Evolutionary conservation across 2,329 filamentous ascomycete genomes (phyloP), one percentile per base, ranked within the genome.

Genomic region (Didymella pomorum): DNA sequence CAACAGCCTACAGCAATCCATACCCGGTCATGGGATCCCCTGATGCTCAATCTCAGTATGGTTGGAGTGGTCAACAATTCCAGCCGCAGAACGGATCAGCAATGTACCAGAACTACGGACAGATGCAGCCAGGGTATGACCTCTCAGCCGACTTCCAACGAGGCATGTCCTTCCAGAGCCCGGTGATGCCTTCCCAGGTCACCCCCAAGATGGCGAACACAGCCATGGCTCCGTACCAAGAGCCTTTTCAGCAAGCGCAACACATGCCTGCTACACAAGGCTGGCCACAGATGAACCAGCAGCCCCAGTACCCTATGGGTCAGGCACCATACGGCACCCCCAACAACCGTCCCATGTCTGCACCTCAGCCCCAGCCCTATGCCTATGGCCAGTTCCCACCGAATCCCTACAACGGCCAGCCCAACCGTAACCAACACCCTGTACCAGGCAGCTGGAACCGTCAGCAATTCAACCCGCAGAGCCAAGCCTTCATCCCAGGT

Each of bases 391-490:
- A 96, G 71, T 83, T 94, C 45, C 90, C 91, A 4, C 86, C 83
- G 62, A 82, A 84, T 50, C 88, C 88, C 47, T 87, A 74, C 57
- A 75, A 72, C 21, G 71, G 70, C 16, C 73, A 91, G 25, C 84
- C 90, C 61, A 90, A 90, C 68, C 86, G 88, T 9, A 88, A 90
- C 57, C 89, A 93, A 71, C 92, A 97, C 73, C 91, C 92, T 6
- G 87, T 96, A 56, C 91, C 92, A 14, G 92, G 92, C 33, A 95
- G 89, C 77, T 96, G 87, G 73, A 92, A 90, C 71, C 85, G 93
- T 57, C 91, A 92, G 68, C 87, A 90, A 12, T 97, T 98, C 80
- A 97, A 97, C 72, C 94, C 93, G 0, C 93, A 96, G 79, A 97
- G 91, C 16, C 91, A 96, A 71, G 91, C 93, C 0, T 97, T 98